Conservation (phyloP, 2,329 filamentous ascomycete species). For the Colletotrichum chlorophyti region DNA sequence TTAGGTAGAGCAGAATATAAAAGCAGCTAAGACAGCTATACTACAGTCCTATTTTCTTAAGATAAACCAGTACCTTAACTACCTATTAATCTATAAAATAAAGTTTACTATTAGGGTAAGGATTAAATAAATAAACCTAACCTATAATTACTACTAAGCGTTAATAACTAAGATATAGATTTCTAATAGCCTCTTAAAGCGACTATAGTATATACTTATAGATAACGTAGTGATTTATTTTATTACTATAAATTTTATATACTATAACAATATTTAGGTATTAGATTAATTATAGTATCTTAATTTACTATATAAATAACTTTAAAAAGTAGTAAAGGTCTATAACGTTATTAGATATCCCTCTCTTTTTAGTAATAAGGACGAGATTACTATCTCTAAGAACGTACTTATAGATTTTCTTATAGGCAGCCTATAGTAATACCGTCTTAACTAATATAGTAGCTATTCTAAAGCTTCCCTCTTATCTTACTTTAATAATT, state of each 20-base stretch:
- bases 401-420: neutral
- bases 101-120: neutral
- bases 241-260: neutral
- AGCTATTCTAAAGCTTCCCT: neutral
- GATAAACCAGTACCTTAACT: neutral
- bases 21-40: neutral
- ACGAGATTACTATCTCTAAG: neutral
- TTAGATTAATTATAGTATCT: neutral
- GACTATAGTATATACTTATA: neutral
- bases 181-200: neutral
- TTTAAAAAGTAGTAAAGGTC: neutral
- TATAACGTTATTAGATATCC: neutral
- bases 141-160: neutral
- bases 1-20: neutral
- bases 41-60: constrained; percentile 1
- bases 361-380: neutral
- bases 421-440: neutral
- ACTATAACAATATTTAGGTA: neutral
- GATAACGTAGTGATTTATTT: neutral
- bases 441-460: neutral
- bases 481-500: neutral
- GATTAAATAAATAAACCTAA: neutral
- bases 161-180: neutral
- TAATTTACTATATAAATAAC: neutral
- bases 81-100: neutral